These are phyloP conservation scores for Sisymbrium irio DNA, from an alignment of 345 rosid species.

Conservation along the genomic window DNA sequence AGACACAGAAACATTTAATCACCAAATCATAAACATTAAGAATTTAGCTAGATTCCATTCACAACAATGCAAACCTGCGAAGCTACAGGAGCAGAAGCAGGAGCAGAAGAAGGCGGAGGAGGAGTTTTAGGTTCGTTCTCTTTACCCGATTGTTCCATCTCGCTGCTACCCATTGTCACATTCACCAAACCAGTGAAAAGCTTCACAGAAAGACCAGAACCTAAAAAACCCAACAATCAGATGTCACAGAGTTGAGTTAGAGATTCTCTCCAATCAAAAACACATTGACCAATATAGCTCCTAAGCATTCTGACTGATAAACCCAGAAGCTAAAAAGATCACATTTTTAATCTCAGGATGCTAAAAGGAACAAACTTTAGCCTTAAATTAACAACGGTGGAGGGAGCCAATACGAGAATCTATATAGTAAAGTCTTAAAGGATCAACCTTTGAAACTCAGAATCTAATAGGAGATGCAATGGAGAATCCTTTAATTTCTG, in stretches of 20 bases:
- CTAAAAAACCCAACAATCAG: neutral
- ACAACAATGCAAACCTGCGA: slow-evolving; percentile 50
- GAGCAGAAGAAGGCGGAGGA: slow-evolving; percentile 38
- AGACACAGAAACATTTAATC: slow-evolving; percentile 14
- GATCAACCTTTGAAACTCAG: neutral
- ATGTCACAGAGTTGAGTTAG: neutral
- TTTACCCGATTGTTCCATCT: slow-evolving; percentile 59
- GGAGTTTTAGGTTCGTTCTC: slow-evolving; percentile 65
- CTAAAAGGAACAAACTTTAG: neutral
- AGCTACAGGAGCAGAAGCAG: slow-evolving; percentile 41
- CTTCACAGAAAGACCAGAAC: slow-evolving; percentile 41
- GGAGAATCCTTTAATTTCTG: neutral
- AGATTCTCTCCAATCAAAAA: neutral
- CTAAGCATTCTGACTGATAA: too few relatives aligned
- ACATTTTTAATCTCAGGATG: slow-evolving; percentile 8
- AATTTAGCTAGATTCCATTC: neutral
- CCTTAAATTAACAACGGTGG: slow-evolving; percentile 9
- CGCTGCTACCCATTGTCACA: slow-evolving; percentile 66
- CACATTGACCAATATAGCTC: too few relatives aligned
- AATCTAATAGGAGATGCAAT: slow-evolving; percentile 1
- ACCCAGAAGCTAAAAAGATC: neutral
- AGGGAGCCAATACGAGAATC: neutral
- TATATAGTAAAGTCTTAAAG: neutral
- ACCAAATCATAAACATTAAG: slow-evolving; percentile 2
- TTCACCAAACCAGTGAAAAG: slow-evolving; percentile 31